A percentile compares a stretch with the other conserved stretches of the same genome.
These are phyloP conservation scores for Sindora glabra DNA, from an alignment of 306 rosid genomes.

Conservation along the genomic window DNA sequence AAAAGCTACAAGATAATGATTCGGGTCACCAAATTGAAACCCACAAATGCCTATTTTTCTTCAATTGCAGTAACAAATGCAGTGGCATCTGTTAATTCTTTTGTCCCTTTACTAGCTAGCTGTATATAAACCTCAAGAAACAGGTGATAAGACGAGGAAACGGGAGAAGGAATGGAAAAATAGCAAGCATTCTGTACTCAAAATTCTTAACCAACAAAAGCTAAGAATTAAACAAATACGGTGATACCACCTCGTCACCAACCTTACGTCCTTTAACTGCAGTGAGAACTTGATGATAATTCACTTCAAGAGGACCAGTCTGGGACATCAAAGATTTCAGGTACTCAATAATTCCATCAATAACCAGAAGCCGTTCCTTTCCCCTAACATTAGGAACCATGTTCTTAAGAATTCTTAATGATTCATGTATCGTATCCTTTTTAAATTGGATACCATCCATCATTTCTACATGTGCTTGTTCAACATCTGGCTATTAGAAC, in stretches of 20 bases:
- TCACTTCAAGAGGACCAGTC: constrained; percentile 37
- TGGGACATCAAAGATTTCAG: constrained; percentile 48
- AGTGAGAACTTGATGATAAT: constrained; percentile 12
- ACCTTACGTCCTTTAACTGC: constrained; percentile 10
- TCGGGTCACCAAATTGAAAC: constrained; percentile 42
- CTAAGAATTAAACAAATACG: constrained; percentile 19
- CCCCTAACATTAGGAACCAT: constrained; percentile 77
- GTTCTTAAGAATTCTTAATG: constrained; percentile 53
- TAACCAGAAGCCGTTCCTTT: constrained; percentile 53
- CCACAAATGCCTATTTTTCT: constrained; percentile 15
- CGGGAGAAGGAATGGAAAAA: too few relatives aligned
- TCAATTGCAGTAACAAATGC: constrained; percentile 26
- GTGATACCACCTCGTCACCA: constrained; percentile 18
- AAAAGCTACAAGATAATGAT: constrained; percentile 37
- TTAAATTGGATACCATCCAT: constrained; percentile 24
- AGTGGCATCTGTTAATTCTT: constrained; percentile 18
- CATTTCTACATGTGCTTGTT: constrained; percentile 4
- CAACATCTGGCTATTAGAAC: constrained; percentile 20
- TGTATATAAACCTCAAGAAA: constrained; percentile 31
- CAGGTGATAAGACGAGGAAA: constrained; percentile 10
- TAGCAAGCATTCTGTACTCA: constrained; percentile 27
- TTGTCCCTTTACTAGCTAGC: constrained; percentile 41
- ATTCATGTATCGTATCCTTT: constrained; percentile 49
- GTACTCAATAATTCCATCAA: constrained; percentile 72
- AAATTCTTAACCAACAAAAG: constrained; percentile 35